These are phyloP conservation scores for Baorangia bicolor DNA, from an alignment of 768 basidiomycete species.

Conservation along the genomic window DNA sequence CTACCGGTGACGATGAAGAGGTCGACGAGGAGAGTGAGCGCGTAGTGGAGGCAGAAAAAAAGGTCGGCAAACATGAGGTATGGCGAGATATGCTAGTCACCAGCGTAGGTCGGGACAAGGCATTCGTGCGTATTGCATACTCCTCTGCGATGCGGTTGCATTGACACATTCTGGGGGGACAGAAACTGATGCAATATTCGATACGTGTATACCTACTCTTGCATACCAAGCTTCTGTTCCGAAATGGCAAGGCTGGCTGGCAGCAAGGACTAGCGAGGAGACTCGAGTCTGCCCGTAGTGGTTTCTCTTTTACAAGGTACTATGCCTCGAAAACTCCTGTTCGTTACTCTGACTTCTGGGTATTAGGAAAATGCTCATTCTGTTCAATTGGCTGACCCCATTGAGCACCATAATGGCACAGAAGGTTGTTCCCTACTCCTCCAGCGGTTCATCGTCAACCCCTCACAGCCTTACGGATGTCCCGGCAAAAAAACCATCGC, in stretches of 20 bases:
- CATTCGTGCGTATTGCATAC: conserved; percentile 57
- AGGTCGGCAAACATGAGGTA: conserved; percentile 61
- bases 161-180: conserved; percentile 4
- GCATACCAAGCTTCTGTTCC: conserved; percentile 56
- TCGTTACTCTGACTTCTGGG: conserved; percentile 1
- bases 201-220: conserved; percentile 72
- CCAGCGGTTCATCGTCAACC: conserved; percentile 27
- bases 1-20: conserved; percentile 38
- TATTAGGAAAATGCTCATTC: conserved; percentile 69
- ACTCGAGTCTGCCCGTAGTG: conserved; percentile 50
- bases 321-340: conserved; percentile 4
- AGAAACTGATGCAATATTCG: conserved; percentile 90
- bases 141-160: not conserved
- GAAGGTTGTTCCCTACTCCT: conserved; percentile 62
- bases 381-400: conserved; percentile 85
- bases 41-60: conserved; percentile 43
- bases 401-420: conserved; percentile 69
- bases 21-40: conserved; percentile 50
- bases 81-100: conserved; percentile 80
- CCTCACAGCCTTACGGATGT: conserved; percentile 23
- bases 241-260: conserved; percentile 44
- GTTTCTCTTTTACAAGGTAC: conserved; percentile 76
- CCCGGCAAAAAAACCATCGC: conserved; percentile 1
- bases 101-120: conserved; percentile 80
- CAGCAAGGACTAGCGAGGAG: conserved; percentile 58